A percentile compares a stretch with the other conserved stretches of the same genome.
Conservation (phyloP, 75 land plant genomes). For the Pinus tabuliformis region DNA sequence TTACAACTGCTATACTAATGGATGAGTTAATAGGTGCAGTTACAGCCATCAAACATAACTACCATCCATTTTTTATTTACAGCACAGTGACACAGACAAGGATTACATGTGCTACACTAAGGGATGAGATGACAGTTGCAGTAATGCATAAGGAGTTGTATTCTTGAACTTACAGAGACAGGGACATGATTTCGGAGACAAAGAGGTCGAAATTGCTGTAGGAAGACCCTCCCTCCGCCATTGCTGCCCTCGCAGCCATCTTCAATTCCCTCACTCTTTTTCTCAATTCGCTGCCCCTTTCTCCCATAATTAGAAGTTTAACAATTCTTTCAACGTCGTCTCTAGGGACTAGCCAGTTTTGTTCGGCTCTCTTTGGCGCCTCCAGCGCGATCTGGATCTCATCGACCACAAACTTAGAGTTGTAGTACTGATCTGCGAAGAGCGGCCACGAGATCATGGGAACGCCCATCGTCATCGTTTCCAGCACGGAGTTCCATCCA, state of each 20-base stretch:
- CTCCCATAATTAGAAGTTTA: neutral
- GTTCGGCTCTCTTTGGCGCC: neutral
- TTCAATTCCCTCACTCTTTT: neutral
- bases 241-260: neutral
- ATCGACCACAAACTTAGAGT: neutral
- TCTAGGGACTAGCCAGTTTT: neutral
- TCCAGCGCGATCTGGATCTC: too few relatives aligned
- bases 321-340: constrained; percentile 5
- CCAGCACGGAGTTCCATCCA: constrained; percentile 24
- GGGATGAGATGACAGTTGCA: too few relatives aligned
- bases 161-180: too few relatives aligned
- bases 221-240: neutral
- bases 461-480: constrained; percentile 19
- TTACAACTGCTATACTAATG: too few relatives aligned
- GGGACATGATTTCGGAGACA: too few relatives aligned
- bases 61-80: too few relatives aligned
- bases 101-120: too few relatives aligned
- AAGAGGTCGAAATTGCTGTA: too few relatives aligned
- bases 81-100: too few relatives aligned
- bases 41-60: too few relatives aligned
- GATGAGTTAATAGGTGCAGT: too few relatives aligned
- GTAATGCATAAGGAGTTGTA: too few relatives aligned
- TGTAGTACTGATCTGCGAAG: constrained; percentile 25
- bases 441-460: constrained; percentile 27
- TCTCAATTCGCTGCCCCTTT: neutral